Percentiles rank a stretch among this genome's conserved stretches.
Evolutionary conservation across 1,284 basidiomycete species (phyloP).

Genomic region (Ceratobasidium sp.): DNA sequence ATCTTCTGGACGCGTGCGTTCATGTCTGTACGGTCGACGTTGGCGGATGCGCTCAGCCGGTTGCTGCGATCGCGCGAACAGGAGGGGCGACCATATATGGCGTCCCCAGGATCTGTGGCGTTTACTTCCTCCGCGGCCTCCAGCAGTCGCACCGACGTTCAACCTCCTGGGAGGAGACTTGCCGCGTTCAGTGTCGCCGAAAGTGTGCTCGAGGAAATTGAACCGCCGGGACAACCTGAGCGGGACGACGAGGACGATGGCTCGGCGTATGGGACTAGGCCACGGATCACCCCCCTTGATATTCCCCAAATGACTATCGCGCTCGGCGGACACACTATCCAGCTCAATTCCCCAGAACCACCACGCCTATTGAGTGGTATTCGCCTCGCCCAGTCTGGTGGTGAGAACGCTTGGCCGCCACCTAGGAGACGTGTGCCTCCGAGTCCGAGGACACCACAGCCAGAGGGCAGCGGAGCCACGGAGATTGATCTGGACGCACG

Average conservation of each 20-base stretch:
- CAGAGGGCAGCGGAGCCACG: slow-evolving; percentile 12
- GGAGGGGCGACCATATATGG: background rate
- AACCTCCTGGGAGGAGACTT: background rate
- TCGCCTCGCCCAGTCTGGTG: slow-evolving; percentile 9
- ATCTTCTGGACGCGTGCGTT: slow-evolving; percentile 35
- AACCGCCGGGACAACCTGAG: background rate
- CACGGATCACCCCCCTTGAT: background rate
- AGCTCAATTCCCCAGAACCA: background rate
- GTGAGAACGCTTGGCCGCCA: slow-evolving; percentile 28
- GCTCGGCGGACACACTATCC: slow-evolving; percentile 29
- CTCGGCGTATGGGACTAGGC: background rate
- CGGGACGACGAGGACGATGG: slow-evolving; percentile 11
- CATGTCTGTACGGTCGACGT: slow-evolving; percentile 30
- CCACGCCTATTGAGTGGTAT: slow-evolving; percentile 26
- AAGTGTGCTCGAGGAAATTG: background rate
- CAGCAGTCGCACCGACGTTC: background rate
- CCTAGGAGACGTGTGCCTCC: background rate
- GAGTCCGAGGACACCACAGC: background rate
- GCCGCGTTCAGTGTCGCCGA: background rate
- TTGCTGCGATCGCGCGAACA: background rate
- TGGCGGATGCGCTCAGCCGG: slow-evolving; percentile 22
- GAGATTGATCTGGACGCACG: slow-evolving; percentile 39
- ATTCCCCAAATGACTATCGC: slow-evolving; percentile 17
- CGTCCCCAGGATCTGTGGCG: background rate
- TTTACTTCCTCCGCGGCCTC: background rate